These are phyloP conservation scores for Aspergillus baeticus DNA, from an alignment of 495 filamentous ascomycete species.

Conservation along the genomic window DNA sequence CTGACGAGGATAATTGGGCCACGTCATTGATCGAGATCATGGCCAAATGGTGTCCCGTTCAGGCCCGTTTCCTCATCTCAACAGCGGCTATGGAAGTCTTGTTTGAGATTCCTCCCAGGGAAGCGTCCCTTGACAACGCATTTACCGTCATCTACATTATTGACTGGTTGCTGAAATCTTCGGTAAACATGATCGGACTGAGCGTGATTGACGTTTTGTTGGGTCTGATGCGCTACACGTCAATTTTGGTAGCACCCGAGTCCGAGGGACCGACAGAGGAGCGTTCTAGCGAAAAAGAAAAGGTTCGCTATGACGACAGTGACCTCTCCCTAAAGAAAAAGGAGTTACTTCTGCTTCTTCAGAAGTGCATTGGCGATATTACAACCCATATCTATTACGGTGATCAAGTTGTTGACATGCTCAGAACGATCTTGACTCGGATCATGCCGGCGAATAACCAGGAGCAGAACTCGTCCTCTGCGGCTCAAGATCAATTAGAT, in stretches of 20 bases:
- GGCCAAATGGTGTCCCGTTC: slow-evolving; percentile 83
- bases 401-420: slow-evolving; percentile 91
- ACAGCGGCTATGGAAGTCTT: slow-evolving; percentile 75
- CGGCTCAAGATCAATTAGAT: slow-evolving; percentile 40
- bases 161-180: slow-evolving; percentile 75
- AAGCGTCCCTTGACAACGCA: slow-evolving; percentile 66
- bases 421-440: slow-evolving; percentile 70
- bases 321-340: slow-evolving; percentile 41
- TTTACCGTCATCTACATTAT: slow-evolving; percentile 72
- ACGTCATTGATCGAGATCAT: slow-evolving; percentile 74
- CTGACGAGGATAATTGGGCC: slow-evolving; percentile 64
- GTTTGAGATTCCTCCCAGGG: slow-evolving; percentile 58
- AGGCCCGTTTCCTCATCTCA: slow-evolving; percentile 84
- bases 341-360: slow-evolving; percentile 63
- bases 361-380: slow-evolving; percentile 78
- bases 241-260: slow-evolving; percentile 65
- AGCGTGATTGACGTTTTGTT: slow-evolving; percentile 90
- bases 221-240: slow-evolving; percentile 75
- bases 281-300: slow-evolving; percentile 14
- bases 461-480: slow-evolving; percentile 34
- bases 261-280: slow-evolving; percentile 27
- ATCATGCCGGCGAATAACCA: slow-evolving; percentile 61
- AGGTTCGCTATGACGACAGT: slow-evolving; percentile 9
- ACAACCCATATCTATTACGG: slow-evolving; percentile 93
- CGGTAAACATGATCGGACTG: slow-evolving; percentile 88